Evolutionary conservation across 768 basidiomycete genomes (phyloP).

Genomic region (Boletellus emodensis): DNA sequence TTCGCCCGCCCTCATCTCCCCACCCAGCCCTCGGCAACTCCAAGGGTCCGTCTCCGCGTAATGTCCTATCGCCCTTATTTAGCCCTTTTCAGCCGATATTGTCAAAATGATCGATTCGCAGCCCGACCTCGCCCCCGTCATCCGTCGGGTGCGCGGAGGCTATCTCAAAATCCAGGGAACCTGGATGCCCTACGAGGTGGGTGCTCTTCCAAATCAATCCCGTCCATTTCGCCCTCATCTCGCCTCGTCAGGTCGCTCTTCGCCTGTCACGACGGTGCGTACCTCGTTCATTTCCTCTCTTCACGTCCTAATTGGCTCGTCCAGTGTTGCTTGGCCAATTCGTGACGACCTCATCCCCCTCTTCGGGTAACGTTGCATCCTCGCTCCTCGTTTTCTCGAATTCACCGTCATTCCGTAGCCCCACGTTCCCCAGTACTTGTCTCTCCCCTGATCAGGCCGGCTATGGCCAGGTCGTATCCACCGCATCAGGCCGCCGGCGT

Average conservation of each 20-base stretch:
- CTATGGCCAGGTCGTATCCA: conserved; percentile 77
- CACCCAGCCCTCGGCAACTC: conserved; percentile 74
- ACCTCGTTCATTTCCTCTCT: conserved; percentile 11
- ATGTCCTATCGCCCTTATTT: conserved; percentile 12
- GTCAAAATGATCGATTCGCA: conserved; percentile 92
- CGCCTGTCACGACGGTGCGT: conserved; percentile 74
- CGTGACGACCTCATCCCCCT: conserved; percentile 82
- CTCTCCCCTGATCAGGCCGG: conserved; percentile 83
- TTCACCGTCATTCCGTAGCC: conserved; percentile 43
- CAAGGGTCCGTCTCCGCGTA: conserved; percentile 54
- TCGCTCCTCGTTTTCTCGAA: background rate
- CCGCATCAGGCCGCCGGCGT: conserved; percentile 56
- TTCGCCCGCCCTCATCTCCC: conserved; percentile 10
- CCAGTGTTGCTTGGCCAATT: conserved; percentile 84
- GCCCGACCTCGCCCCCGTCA: conserved; percentile 77
- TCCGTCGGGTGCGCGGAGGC: conserved; percentile 81
- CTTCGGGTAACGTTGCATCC: conserved; percentile 59
- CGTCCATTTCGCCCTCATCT: conserved; percentile 21
- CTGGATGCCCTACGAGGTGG: conserved; percentile 89
- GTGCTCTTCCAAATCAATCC: conserved; percentile 17
- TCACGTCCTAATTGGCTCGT: conserved; percentile 11
- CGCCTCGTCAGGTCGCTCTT: conserved; percentile 60
- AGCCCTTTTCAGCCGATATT: conserved; percentile 65
- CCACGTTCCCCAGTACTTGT: conserved; percentile 80
- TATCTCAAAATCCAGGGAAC: conserved; percentile 92